Percentiles rank a stretch among this genome's conserved stretches.
phyloP scores from a whole-genome alignment of 176 grass and related monocot species.

The Phyllostachys edulis region DNA sequence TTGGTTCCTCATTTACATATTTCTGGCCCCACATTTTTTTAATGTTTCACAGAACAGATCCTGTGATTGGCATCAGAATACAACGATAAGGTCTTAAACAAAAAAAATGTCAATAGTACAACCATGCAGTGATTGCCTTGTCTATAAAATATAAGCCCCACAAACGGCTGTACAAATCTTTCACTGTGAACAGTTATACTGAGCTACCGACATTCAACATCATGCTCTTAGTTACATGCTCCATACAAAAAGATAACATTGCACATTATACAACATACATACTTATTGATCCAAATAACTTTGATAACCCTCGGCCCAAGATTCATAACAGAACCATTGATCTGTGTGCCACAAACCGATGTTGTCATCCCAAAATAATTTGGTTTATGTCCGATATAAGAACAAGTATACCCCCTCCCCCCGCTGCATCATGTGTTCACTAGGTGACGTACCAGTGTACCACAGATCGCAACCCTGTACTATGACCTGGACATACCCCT shows the following conservation, averaged over 20 bases:
- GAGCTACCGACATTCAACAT: background rate
- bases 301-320: background rate
- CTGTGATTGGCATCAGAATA: background rate
- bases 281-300: background rate
- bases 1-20: background rate
- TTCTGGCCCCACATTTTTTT: background rate
- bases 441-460: background rate
- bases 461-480: background rate
- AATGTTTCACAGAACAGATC: background rate
- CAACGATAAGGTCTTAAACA: background rate
- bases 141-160: background rate
- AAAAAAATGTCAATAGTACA: background rate
- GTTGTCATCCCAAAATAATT: background rate
- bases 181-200: background rate
- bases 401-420: background rate
- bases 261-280: background rate
- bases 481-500: background rate
- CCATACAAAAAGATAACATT: too few species aligned
- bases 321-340: background rate
- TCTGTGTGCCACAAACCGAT: background rate
- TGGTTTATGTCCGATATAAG: background rate
- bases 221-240: background rate
- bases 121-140: background rate
- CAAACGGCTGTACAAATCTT: background rate
- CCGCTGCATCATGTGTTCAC: background rate